phyloP scores from a whole-genome alignment of 1,284 basidiomycete species.

The Porogramme epimiltina region DNA sequence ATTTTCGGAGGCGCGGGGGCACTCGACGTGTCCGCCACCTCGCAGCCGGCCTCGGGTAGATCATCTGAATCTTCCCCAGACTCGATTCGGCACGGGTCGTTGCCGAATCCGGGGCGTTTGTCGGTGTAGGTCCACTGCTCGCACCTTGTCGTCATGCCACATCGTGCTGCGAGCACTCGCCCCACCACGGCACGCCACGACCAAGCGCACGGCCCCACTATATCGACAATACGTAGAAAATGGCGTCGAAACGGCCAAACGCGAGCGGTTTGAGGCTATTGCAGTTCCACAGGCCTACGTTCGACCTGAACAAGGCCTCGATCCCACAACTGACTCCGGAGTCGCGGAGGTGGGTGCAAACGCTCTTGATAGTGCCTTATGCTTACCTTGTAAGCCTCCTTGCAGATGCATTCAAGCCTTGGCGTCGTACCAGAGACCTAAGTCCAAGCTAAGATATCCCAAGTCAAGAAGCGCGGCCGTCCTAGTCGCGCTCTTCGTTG shows the following conservation, averaged over 20 bases:
- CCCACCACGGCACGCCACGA: too few species aligned
- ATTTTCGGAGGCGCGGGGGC: too few species aligned
- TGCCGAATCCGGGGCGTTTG: not conserved
- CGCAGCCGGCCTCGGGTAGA: too few species aligned
- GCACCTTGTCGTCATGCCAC: not conserved
- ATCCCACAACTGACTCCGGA: slow-evolving; percentile 49
- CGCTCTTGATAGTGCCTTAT: not conserved
- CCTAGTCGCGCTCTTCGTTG: slow-evolving; percentile 80
- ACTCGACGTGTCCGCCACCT: too few species aligned
- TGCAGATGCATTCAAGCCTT: slow-evolving; percentile 64
- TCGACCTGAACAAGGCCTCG: slow-evolving; percentile 36
- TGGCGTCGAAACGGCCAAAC: slow-evolving; percentile 8
- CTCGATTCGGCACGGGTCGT: too few species aligned
- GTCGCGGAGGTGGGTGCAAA: slow-evolving; percentile 43
- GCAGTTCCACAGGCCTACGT: slow-evolving; percentile 18
- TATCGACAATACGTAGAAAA: not conserved
- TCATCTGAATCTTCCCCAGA: too few species aligned
- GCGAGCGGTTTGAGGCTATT: slow-evolving; percentile 8
- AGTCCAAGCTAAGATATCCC: slow-evolving; percentile 47
- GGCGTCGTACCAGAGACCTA: slow-evolving; percentile 51
- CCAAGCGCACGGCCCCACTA: too few species aligned
- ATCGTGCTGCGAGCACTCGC: not conserved
- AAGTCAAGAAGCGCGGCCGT: slow-evolving; percentile 67
- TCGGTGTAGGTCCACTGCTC: not conserved
- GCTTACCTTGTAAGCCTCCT: too few species aligned